These are phyloP conservation scores for Solanum neorickii DNA, from an alignment of 257 asterid genomes.

Conservation along the genomic window DNA sequence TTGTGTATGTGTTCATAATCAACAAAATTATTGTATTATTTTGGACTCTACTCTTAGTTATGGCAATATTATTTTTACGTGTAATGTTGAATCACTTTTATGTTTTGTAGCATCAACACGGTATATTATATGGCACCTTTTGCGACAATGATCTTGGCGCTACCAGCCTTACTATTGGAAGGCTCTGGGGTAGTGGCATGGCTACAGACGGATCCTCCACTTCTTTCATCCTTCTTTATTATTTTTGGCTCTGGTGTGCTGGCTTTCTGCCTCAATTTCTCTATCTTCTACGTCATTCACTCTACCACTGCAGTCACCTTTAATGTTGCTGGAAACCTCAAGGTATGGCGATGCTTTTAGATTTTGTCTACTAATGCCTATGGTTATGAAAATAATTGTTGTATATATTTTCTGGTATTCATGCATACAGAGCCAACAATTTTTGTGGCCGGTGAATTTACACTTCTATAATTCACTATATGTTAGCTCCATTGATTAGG, in stretches of 20 bases:
- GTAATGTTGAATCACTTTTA: background rate
- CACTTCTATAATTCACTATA: background rate
- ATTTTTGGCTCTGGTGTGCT: constrained; percentile 80
- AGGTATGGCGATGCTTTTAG: constrained; percentile 29
- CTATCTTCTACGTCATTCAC: constrained; percentile 91
- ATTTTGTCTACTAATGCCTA: background rate
- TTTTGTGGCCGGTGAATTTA: background rate
- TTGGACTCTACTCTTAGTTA: background rate
- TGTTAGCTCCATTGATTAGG: background rate
- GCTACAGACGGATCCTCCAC: constrained; percentile 48
- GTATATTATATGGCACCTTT: constrained; percentile 96
- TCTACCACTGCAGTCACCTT: constrained; percentile 97
- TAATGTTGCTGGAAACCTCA: constrained; percentile 96
- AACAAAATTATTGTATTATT: background rate
- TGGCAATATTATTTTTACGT: background rate
- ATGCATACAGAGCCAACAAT: background rate
- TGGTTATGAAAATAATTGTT: background rate
- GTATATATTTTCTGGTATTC: background rate
- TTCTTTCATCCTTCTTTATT: constrained; percentile 49
- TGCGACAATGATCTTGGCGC: constrained; percentile 84
- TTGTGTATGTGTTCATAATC: background rate
- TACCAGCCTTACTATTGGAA: constrained; percentile 77
- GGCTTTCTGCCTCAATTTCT: constrained; percentile 91
- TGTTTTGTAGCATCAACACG: constrained; percentile 66
- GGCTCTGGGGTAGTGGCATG: constrained; percentile 68